phyloP scores from a whole-genome alignment of 83 land plant species.

The Thuja plicata region DNA sequence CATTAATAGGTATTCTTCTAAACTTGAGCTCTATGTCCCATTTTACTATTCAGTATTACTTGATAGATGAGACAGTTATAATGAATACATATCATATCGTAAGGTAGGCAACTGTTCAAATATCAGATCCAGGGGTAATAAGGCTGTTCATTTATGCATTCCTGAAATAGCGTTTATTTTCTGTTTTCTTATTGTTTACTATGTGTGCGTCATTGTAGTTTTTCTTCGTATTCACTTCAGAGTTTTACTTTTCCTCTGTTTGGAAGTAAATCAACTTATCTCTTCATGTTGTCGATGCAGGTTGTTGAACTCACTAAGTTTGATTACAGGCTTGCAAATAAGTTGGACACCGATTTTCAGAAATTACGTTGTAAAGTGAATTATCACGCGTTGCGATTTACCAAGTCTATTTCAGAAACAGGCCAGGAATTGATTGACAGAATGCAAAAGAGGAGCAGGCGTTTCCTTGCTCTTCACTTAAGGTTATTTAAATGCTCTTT shows the following conservation, averaged over 20 bases:
- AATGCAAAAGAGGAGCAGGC: conserved; percentile 65
- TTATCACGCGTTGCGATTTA: conserved; percentile 79
- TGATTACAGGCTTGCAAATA: conserved; percentile 80
- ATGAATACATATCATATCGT: neutral
- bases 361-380: conserved; percentile 86
- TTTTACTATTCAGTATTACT: neutral
- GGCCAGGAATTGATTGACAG: conserved; percentile 62
- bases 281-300: conserved; percentile 36
- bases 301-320: conserved; percentile 86
- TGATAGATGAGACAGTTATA: neutral
- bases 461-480: conserved; percentile 78
- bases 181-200: neutral
- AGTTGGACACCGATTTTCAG: conserved; percentile 68
- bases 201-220: neutral
- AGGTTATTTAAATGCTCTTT: conserved; percentile 44
- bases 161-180: neutral
- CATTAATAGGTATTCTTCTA: neutral
- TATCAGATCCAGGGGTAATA: neutral
- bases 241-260: neutral
- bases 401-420: conserved; percentile 52
- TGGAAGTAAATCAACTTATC: neutral
- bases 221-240: neutral
- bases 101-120: neutral
- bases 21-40: neutral
- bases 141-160: neutral